Base-by-base conservation (phyloP, 2,329 filamentous ascomycete genomes). In the Aspergillus persii region DNA sequence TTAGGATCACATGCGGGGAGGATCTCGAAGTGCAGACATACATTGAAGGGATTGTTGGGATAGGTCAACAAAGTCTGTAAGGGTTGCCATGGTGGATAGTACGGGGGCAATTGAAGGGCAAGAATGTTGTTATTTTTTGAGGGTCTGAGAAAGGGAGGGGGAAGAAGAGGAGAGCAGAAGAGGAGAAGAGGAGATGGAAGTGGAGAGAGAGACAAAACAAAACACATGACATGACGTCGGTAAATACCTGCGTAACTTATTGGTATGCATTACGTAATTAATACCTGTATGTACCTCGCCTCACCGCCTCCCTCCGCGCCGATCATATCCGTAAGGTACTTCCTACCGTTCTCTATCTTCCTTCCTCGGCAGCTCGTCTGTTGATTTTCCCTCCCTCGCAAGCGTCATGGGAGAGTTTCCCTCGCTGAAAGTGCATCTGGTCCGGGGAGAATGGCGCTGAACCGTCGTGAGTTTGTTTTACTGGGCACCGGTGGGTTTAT, bases 21-120 rank as follows among this genome's bases (percentile, higher is more conserved):
- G 48, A 54, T 30, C 51, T 53, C 27, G 48, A 18, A 54, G 50
- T 53, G 53, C 41, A 57, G 61, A 69, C 86, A 61, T 83, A 92
- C 89, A 75, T 62, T 84, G 79, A 58, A 92, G 76, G 75, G 86
- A 89, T 75, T 79, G 81, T 78, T 91, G 86, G 74, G 81, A 80
- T 58, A 91, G 81, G 73, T 92, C 86, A 66, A 91, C 79, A 55
- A 75, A 76, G 57, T 77, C 67, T 11, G 69, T 65, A 23, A 78
- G 63, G 52, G 65, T 67, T 27, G 74, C 64, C 76, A 78, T 78
- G 56, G 49, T 64, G 54, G 30, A 33, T 54, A 15, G 11, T 36
- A 11, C 1, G 48, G 47, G 49, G 46, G 48, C 51, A 30, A 31
- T n/a, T 53, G 11, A 9, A 46, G 36, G 6, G n/a, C 41, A 8